Conservation (phyloP, 2,329 filamentous ascomycete genomes). For the Daldinia sp. region DNA sequence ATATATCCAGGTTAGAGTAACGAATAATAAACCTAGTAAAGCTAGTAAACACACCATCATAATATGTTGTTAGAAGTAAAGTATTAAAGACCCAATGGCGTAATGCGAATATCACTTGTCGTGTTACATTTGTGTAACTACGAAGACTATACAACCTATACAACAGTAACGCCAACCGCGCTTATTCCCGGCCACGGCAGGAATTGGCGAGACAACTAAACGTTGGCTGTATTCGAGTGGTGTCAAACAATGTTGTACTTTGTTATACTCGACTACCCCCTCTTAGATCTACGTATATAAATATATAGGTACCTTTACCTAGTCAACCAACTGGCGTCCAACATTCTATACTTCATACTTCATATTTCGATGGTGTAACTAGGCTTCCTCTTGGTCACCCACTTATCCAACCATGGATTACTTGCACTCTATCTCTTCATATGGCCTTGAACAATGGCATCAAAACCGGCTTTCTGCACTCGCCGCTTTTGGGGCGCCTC, state of each 20-base stretch:
- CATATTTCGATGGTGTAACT: background rate
- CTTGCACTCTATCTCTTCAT: background rate
- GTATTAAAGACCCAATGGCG: background rate
- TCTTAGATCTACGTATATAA: background rate
- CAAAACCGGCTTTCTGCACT: conserved; percentile 6
- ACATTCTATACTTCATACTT: background rate
- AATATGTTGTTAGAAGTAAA: background rate
- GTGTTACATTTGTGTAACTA: background rate
- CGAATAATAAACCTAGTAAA: background rate
- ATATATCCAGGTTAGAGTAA: background rate
- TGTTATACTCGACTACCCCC: background rate
- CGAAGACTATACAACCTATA: background rate
- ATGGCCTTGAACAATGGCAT: conserved; percentile 14
- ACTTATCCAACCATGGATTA: conserved; percentile 13
- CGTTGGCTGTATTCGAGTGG: background rate
- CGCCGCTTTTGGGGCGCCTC: conserved; percentile 10
- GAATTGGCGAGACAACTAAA: background rate
- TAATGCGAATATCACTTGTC: background rate
- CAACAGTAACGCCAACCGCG: background rate
- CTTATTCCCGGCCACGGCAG: background rate
- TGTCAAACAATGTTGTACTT: background rate
- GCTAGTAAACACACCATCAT: background rate
- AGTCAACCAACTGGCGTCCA: background rate
- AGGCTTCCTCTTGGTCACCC: background rate
- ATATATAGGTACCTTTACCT: background rate